A percentile compares a stretch with the other conserved stretches of the same genome.
These are phyloP conservation scores for Raddia distichophylla DNA, from an alignment of 176 grass and related monocot species.

Conservation along the genomic window DNA sequence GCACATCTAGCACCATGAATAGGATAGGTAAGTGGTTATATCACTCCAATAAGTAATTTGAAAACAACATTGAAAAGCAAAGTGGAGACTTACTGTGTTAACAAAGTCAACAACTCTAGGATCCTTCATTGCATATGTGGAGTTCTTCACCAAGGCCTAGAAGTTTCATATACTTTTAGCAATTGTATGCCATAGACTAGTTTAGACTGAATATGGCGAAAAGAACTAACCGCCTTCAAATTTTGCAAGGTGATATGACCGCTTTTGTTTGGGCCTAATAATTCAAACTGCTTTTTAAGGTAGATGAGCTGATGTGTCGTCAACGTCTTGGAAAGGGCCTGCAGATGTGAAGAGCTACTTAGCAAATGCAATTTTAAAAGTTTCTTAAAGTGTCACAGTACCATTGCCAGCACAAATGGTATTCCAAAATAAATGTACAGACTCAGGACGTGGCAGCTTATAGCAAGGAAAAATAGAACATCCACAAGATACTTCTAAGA, in stretches of 20 bases:
- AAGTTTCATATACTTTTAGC: constrained; percentile 29
- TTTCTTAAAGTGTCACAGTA: background rate
- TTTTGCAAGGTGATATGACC: constrained; percentile 68
- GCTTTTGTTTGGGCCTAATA: constrained; percentile 64
- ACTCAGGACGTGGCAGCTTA: background rate
- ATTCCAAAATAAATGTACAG: constrained; percentile 19
- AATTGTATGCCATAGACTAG: background rate
- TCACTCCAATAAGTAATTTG: background rate
- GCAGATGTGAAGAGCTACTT: constrained; percentile 28
- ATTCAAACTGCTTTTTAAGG: constrained; percentile 62
- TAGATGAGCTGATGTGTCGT: constrained; percentile 63
- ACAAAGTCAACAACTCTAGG: constrained; percentile 62
- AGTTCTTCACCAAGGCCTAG: constrained; percentile 64
- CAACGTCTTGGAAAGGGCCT: constrained; percentile 78
- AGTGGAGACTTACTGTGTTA: constrained; percentile 45
- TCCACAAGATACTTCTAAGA: constrained; percentile 8
- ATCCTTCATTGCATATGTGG: constrained; percentile 60
- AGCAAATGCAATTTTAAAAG: constrained; percentile 1
- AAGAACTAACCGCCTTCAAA: constrained; percentile 62
- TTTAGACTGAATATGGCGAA: background rate
- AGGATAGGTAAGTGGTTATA: constrained; percentile 22
- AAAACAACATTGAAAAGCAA: constrained; percentile 9
- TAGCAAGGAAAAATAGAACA: constrained; percentile 1
- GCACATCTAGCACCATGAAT: constrained; percentile 35
- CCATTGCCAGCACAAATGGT: constrained; percentile 4